Evolutionary conservation across 2,329 filamentous ascomycete genomes (phyloP), one percentile per base, ranked within the genome.

Genomic region (Fusarium robinianum): DNA sequence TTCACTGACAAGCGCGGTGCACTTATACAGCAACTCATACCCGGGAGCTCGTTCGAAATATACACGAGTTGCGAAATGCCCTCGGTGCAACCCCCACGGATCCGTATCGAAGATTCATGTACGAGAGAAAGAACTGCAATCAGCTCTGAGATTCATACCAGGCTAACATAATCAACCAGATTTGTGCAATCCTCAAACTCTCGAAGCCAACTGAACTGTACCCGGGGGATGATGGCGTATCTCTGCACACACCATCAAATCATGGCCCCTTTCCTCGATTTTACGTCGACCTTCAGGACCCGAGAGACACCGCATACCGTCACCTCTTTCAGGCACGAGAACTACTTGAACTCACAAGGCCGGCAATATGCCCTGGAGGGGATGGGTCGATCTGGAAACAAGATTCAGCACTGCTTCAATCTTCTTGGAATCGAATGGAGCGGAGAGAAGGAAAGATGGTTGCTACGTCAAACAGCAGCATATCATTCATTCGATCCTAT

Each of bases 401-500:
- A 16, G 3, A 25, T 46, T 6, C 43, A 46, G 19, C 43, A 46
- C 12, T 46, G 43, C 12, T 46, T 46, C 16, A 46, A 46, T 7
- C 2, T 46, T 1, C 43, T 46, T 4, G 43, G 31, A 15, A 12
- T 46, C 6, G 43, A 46, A 16, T n/a, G 11, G 3, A 19, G 17
- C 10, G 36, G n/a, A 24, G 15, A 41, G 1, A 9, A 18, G 2
- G 25, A 6, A n/a, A 16, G 5, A 8, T 46, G 42, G 42, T 3
- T 17, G 12, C 42, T 18, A 11, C 23, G 42, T 11, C 42, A 46
- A 26, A 41, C 25, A 8, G 42, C 31, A 11, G 42, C 42, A 1
- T 46, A 46, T 3, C 42, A 46, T 3, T 41, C 36, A 6, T 46
- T 31, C 14, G 42, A 46, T 14, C 21, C 30, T 5, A 4, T 41